Evolutionary conservation across 106 monocot genomes (phyloP).

Genomic region (Dioscorea alata): DNA sequence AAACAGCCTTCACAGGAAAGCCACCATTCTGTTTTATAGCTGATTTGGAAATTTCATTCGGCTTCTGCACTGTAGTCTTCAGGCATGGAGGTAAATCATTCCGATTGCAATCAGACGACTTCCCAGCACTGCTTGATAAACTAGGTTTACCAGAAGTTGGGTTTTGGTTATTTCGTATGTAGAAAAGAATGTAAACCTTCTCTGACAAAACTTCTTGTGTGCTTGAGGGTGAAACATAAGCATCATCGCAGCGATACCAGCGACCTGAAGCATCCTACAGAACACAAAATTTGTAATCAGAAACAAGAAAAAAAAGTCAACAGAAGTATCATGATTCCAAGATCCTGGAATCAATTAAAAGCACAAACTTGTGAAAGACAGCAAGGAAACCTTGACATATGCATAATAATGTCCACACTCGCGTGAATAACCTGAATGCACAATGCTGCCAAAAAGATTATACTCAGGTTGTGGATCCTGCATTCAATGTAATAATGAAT

Average conservation of each 20-base stretch:
- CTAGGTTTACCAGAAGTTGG: conserved; percentile 33
- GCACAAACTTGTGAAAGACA: neutral
- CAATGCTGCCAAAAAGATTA: conserved; percentile 90
- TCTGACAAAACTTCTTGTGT: conserved; percentile 84
- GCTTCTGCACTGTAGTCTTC: conserved; percentile 18
- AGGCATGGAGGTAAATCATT: conserved; percentile 5
- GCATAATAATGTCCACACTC: conserved; percentile 98
- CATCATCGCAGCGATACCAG: conserved; percentile 97
- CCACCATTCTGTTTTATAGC: conserved; percentile 17
- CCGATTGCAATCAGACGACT: conserved; percentile 32
- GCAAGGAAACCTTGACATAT: conserved; percentile 72
- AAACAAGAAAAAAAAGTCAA: neutral
- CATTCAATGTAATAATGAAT: conserved; percentile 1
- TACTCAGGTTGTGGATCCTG: conserved; percentile 80
- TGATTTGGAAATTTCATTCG: conserved; percentile 16
- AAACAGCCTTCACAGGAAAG: conserved; percentile 13
- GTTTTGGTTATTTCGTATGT: conserved; percentile 47
- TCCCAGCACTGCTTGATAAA: conserved; percentile 18
- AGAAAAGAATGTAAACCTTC: conserved; percentile 94
- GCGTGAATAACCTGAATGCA: conserved; percentile 84
- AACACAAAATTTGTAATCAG: conserved; percentile 1
- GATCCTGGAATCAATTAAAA: neutral
- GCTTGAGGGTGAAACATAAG: conserved; percentile 79
- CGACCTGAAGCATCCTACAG: conserved; percentile 73
- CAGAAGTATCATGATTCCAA: neutral